A percentile compares a stretch with the other conserved stretches of the same genome.
Evolutionary conservation across 306 rosid genomes (phyloP).

Genomic region (Rosa lucieae): DNA sequence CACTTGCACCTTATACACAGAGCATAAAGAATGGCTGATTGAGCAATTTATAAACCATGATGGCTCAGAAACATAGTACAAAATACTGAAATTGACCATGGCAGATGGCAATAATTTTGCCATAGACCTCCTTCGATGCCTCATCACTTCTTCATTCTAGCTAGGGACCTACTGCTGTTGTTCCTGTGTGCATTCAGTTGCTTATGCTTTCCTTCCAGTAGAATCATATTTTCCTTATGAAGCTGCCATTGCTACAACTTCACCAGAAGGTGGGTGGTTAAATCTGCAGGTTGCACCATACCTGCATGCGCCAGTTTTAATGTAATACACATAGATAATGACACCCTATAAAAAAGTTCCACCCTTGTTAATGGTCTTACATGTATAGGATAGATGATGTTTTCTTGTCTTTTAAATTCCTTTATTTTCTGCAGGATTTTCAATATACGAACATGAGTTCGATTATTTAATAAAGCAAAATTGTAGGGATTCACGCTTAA

Average conservation of each 20-base stretch:
- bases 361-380: not conserved
- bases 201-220: slow-evolving; percentile 36
- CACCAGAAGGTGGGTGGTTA: slow-evolving; percentile 97
- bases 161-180: slow-evolving; percentile 17
- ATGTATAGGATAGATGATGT: not conserved
- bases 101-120: not conserved
- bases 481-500: too few relatives aligned
- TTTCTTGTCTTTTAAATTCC: too few relatives aligned
- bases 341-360: slow-evolving; percentile 57
- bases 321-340: slow-evolving; percentile 75
- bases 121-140: not conserved
- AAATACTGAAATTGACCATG: too few relatives aligned
- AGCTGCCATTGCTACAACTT: slow-evolving; percentile 70
- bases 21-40: slow-evolving; percentile 3
- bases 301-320: slow-evolving; percentile 93
- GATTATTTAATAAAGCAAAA: too few relatives aligned
- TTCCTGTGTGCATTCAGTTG: slow-evolving; percentile 22
- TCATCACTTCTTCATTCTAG: slow-evolving; percentile 9
- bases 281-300: slow-evolving; percentile 87
- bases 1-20: not conserved
- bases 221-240: slow-evolving; percentile 44
- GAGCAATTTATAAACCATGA: not conserved
- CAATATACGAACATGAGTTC: too few relatives aligned
- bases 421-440: too few relatives aligned
- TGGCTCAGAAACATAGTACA: not conserved